phyloP scores from a whole-genome alignment of 768 basidiomycete genomes.

The Leccinum incarnatum region DNA sequence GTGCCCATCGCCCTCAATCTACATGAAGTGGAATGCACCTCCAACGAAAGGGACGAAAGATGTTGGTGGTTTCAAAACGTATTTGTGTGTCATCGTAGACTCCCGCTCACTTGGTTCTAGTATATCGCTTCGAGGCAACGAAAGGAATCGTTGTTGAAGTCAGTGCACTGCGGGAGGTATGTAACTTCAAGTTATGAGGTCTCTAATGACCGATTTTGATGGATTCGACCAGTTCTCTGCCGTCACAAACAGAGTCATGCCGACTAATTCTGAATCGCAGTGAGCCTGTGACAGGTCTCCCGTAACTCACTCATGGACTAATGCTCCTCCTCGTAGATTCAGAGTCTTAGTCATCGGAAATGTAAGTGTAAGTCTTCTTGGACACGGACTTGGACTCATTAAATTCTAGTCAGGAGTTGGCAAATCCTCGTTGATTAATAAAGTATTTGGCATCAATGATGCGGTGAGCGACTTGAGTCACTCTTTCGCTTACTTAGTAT shows the following conservation, averaged over 20 bases:
- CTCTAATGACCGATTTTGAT: neutral
- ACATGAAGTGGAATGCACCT: neutral
- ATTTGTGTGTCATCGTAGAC: neutral
- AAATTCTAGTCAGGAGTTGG: slow-evolving; percentile 14
- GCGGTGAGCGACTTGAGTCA: slow-evolving; percentile 7
- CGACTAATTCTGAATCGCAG: slow-evolving; percentile 6
- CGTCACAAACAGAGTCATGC: slow-evolving; percentile 6
- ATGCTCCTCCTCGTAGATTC: slow-evolving; percentile 8
- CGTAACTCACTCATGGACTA: neutral
- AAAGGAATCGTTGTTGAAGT: slow-evolving; percentile 6
- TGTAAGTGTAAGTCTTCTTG: neutral
- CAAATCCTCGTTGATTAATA: slow-evolving; percentile 14
- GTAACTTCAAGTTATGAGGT: neutral
- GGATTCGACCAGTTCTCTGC: slow-evolving; percentile 3
- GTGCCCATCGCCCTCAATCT: slow-evolving; percentile 1
- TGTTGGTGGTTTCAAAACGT: slow-evolving; percentile 3
- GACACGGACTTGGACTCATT: neutral
- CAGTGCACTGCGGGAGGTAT: slow-evolving; percentile 1
- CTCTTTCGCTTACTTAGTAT: neutral
- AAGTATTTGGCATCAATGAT: slow-evolving; percentile 10
- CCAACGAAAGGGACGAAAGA: neutral
- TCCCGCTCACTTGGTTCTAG: slow-evolving; percentile 1
- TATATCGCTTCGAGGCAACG: slow-evolving; percentile 3
- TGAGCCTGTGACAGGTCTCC: neutral
- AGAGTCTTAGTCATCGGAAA: slow-evolving; percentile 16